Base-by-base conservation (phyloP, 495 filamentous ascomycete species). In the Neurospora sp. region DNA sequence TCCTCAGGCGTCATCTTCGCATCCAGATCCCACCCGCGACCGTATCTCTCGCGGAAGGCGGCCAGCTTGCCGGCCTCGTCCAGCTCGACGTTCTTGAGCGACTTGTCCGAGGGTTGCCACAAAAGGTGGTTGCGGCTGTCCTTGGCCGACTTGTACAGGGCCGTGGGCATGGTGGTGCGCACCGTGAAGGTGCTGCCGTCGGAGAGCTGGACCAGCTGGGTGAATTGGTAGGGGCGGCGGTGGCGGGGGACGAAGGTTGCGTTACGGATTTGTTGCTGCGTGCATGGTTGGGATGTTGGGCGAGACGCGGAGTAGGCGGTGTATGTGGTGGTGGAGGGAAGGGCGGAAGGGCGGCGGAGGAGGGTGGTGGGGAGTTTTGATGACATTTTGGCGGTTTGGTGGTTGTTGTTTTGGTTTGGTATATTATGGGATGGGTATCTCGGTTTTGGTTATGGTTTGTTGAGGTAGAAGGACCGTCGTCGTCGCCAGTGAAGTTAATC, bases 201-300 rank as follows among this genome's bases (percentile, higher is more conserved):
- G n/a, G 90, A 91, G 75, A 97, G 91, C 72, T 94, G 95, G 71
- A 98, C 88, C 40, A 99, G 90, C 83, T 99, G 96, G 27, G 96
- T 97, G 89, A 97, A 97, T 76, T 91, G 93, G 88, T 98, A 98
- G 40, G 96, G 96, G 5, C 94, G 91, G 77, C 92, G 90, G 18
- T 93, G 93, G 4, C 96, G 94, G 41, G 87, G 89, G 79, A 99
- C 88, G 74, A 97, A 92, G n/a, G 91, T 92, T 35, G 96, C 96
- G 80, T 94, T 89, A n/a, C 93, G 92, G 81, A 85, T 73, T 78
- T 87, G 70, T 48, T 76, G n/a, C 69, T 44, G 48, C 31, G 35
- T 35, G 35, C 35, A 35, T 35, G 35, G 35, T 35, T 31, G 31
- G 31, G 79, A 37, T 82, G 54, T 16, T 42, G 46, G 66, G 69